These are phyloP conservation scores for Cucurbita argyrosperma DNA, from an alignment of 306 rosid genomes.

Conservation along the genomic window DNA sequence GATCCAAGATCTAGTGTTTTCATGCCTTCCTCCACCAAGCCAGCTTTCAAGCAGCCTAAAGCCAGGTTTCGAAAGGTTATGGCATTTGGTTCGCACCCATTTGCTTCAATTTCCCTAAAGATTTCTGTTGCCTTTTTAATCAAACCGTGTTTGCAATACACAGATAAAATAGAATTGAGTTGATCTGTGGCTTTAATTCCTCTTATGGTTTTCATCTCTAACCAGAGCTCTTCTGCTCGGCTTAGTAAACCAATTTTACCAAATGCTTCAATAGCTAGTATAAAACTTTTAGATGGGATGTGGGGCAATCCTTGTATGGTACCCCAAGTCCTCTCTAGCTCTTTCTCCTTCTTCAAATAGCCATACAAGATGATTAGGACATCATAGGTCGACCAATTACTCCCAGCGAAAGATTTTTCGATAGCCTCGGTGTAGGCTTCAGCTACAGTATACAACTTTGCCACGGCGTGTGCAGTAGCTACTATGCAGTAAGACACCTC, in stretches of 20 bases:
- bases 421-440: conserved; percentile 62
- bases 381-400: conserved; percentile 73
- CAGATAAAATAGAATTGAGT: conserved; percentile 62
- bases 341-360: conserved; percentile 51
- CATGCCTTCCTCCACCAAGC: conserved; percentile 48
- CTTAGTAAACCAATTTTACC: conserved; percentile 48
- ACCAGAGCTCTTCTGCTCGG: conserved; percentile 77
- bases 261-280: conserved; percentile 78
- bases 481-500: conserved; percentile 77
- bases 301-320: conserved; percentile 37
- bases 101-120: conserved; percentile 40
- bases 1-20: conserved; percentile 52
- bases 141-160: conserved; percentile 56
- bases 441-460: conserved; percentile 51
- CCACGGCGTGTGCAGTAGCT: conserved; percentile 73
- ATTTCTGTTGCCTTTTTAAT: conserved; percentile 41
- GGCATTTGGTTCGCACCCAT: conserved; percentile 67
- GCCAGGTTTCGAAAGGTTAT: conserved; percentile 70
- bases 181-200: conserved; percentile 57
- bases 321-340: conserved; percentile 60
- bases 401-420: conserved; percentile 56
- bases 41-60: conserved; percentile 73
- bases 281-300: conserved; percentile 64
- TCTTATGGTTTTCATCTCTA: conserved; percentile 48
- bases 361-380: conserved; percentile 63